Evolutionary conservation across 176 grass and related monocot species (phyloP), one percentile per base, ranked within the genome.

Genomic region (Dactylis glomerata): DNA sequence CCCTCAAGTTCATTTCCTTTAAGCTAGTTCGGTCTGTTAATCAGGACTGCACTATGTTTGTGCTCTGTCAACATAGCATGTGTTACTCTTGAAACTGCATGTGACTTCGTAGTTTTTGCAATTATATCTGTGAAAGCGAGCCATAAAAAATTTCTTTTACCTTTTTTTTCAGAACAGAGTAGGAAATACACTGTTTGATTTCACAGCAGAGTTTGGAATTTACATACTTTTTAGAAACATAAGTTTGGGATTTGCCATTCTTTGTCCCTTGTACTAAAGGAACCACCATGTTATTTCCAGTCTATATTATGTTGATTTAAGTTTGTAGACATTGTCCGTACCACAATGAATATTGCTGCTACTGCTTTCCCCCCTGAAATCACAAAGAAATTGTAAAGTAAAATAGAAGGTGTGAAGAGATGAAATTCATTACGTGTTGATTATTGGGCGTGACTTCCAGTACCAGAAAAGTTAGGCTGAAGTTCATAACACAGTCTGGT

Each of bases 1-100:
- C 19, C 75, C 22, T 67, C 37, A 12, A 68, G 74, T 89, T 89
- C 68, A 81, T 61, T 89, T 89, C 50, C 8, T 38, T 51, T 84
- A 66, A 38, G 12, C 36, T 75, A 76, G 47, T 73, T 58, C 69
- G 33, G 14, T 77, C 10, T 83, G 68, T 68, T 32, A n/a, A n/a
- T n/a, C n/a, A n/a, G n/a, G n/a, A n/a, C n/a, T n/a, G n/a, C n/a
- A n/a, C n/a, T n/a, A 8, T 79, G 8, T 34, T 50, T 61, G 14
- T 79, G 54, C 24, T 66, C n/a, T 73, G 41, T 82, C 28, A 51
- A 58, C 17, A 62, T 71, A 54, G 19, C 24, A 56, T 85, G 61
- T 42, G 10, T 9, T 38, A 47, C 15, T 68, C 74, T 55, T 78
- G 7, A 32, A 86, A 72, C 3, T 59, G 37, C 26, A 78, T 26